Evolutionary conservation across 192 early-diverging fungal genomes (phyloP).

Genomic region (Mortierella hygrophila): DNA sequence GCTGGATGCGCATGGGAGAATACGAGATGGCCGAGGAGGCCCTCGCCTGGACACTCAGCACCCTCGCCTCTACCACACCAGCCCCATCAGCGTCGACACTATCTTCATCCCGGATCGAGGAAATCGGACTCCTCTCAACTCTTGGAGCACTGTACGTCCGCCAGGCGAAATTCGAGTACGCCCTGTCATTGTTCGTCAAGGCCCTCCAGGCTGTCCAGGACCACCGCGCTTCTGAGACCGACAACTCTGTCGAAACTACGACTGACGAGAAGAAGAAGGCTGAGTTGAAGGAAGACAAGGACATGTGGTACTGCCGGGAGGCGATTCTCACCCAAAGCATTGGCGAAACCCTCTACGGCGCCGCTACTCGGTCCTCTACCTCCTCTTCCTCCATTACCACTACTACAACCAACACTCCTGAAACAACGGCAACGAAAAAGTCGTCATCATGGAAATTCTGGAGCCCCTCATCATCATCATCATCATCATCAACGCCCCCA

Average conservation of each 20-base stretch:
- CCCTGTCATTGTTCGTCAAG: conserved; percentile 62
- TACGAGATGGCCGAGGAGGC: conserved; percentile 47
- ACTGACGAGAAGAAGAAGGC: neutral
- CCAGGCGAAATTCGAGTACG: conserved; percentile 60
- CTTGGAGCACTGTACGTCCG: conserved; percentile 66
- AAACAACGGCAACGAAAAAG: neutral
- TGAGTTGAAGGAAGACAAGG: neutral
- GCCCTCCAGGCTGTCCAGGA: conserved; percentile 56
- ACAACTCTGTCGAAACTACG: too few relatives aligned
- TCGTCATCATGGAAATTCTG: conserved; percentile 49
- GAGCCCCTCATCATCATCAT: conserved; percentile 23
- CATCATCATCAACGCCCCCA: neutral
- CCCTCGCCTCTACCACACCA: neutral
- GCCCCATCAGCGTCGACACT: neutral
- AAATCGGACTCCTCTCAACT: conserved; percentile 41
- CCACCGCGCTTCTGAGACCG: neutral
- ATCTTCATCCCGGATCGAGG: conserved; percentile 17
- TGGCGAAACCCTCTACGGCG: conserved; percentile 62
- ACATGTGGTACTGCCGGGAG: conserved; percentile 58
- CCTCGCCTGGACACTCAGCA: conserved; percentile 59
- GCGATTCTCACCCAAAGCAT: conserved; percentile 68
- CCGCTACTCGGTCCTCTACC: conserved; percentile 5
- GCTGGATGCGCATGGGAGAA: conserved; percentile 52
- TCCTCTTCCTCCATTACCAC: neutral
- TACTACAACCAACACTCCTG: neutral